Conservation (phyloP, 192 early-diverging fungal species). For the Pilaira anomala region DNA sequence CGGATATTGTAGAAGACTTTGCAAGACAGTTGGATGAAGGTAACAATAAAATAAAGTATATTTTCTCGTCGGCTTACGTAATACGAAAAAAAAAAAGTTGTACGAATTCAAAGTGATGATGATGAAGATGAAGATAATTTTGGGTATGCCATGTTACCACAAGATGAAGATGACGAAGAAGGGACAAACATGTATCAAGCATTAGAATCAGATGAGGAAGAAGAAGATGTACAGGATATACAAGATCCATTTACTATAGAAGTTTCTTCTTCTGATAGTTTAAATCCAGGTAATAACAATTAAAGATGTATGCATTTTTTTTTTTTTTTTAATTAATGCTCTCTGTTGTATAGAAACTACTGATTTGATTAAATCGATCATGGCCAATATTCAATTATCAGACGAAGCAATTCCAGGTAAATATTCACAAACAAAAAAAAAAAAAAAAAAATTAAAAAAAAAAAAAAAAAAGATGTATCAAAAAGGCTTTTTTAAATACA, state of each 20-base stretch:
- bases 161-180: not conserved
- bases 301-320: not conserved
- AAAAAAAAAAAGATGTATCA: not conserved
- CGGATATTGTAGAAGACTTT: slow-evolving; percentile 14
- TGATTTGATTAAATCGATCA: slow-evolving; percentile 17
- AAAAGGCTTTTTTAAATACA: no score
- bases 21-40: slow-evolving; percentile 8
- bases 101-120: slow-evolving; percentile 3
- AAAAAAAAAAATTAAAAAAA: not conserved
- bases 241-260: not conserved
- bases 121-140: not conserved
- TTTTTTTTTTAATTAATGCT: not conserved
- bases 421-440: not conserved
- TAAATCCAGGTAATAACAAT: slow-evolving; percentile 7
- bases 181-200: not conserved
- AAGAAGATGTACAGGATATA: not conserved
- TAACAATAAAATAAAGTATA: not conserved
- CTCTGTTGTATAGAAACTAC: no score
- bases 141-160: slow-evolving; percentile 2
- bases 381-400: slow-evolving; percentile 3
- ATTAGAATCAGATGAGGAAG: slow-evolving; percentile 5
- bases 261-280: not conserved
- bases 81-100: not conserved
- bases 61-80: no score
- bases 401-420: slow-evolving; percentile 14